These are phyloP conservation scores for Lyophyllum atratum DNA, from an alignment of 768 basidiomycete species.

Conservation along the genomic window DNA sequence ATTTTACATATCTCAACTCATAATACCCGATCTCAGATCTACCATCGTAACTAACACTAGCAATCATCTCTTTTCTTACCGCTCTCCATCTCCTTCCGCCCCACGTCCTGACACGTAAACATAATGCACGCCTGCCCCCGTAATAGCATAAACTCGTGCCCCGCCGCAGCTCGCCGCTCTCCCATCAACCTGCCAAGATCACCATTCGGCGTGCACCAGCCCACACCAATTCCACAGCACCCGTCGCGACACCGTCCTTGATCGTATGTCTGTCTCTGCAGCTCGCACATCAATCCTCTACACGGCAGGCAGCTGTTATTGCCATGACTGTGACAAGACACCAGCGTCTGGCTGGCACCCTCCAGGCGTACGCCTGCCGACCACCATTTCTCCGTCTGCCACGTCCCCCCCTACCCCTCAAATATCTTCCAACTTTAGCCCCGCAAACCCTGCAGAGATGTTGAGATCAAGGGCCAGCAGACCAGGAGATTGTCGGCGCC, in stretches of 20 bases:
- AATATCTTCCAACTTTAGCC: neutral
- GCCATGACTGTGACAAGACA: neutral
- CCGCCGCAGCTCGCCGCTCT: neutral
- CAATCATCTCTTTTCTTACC: neutral
- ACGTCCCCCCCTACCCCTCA: neutral
- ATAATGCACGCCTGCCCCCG: neutral
- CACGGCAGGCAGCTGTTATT: neutral
- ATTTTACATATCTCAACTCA: conserved; percentile 16
- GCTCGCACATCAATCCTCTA: neutral
- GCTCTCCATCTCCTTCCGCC: neutral
- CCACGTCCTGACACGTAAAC: neutral
- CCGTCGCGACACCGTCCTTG: neutral
- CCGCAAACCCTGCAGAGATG: neutral
- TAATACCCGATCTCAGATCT: conserved; percentile 21
- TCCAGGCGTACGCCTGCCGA: neutral
- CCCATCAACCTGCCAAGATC: neutral
- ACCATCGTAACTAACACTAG: conserved; percentile 4
- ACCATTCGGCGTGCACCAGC: neutral
- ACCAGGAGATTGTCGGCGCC: neutral
- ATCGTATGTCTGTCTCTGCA: neutral
- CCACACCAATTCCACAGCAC: neutral
- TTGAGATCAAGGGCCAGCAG: neutral
- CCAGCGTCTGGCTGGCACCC: neutral
- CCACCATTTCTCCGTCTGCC: neutral
- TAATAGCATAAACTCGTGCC: neutral